Percentiles rank a stretch among this genome's conserved stretches.
Conservation (phyloP, 352 stramenopile genomes). For the Pythium graminicola region DNA sequence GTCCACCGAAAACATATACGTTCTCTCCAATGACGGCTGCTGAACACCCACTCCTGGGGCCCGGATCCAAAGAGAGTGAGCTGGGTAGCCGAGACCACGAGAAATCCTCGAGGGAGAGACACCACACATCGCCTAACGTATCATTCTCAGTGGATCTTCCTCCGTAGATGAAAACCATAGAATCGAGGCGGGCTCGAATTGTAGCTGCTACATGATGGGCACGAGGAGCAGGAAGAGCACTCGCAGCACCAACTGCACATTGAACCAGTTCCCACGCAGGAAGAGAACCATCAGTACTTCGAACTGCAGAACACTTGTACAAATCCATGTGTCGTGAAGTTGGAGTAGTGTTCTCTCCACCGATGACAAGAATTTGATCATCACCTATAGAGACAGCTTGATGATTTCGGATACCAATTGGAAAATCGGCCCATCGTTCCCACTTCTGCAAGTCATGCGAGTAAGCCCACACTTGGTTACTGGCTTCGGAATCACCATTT, state of each 20-base stretch:
- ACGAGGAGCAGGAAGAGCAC: conserved; percentile 50
- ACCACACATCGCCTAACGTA: conserved; percentile 72
- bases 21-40: conserved; percentile 71
- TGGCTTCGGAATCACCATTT: conserved; percentile 19
- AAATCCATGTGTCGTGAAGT: conserved; percentile 81
- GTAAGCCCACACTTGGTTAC: conserved; percentile 68
- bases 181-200: conserved; percentile 65
- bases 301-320: conserved; percentile 63
- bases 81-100: conserved; percentile 71
- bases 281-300: conserved; percentile 56
- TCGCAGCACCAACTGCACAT: conserved; percentile 53
- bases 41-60: conserved; percentile 57
- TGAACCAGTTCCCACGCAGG: conserved; percentile 74
- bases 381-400: conserved; percentile 70
- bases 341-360: conserved; percentile 59
- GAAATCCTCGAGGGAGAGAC: conserved; percentile 73
- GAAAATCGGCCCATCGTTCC: conserved; percentile 78
- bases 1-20: conserved; percentile 77
- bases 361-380: conserved; percentile 72
- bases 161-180: conserved; percentile 80
- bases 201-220: conserved; percentile 63
- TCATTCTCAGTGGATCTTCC: conserved; percentile 69
- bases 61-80: conserved; percentile 69
- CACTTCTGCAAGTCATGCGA: conserved; percentile 43
- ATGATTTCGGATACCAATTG: conserved; percentile 71